A percentile compares a stretch with the other conserved stretches of the same genome.
phyloP scores from a whole-genome alignment of 331 rosid species.

The Prunus yedoensis region DNA sequence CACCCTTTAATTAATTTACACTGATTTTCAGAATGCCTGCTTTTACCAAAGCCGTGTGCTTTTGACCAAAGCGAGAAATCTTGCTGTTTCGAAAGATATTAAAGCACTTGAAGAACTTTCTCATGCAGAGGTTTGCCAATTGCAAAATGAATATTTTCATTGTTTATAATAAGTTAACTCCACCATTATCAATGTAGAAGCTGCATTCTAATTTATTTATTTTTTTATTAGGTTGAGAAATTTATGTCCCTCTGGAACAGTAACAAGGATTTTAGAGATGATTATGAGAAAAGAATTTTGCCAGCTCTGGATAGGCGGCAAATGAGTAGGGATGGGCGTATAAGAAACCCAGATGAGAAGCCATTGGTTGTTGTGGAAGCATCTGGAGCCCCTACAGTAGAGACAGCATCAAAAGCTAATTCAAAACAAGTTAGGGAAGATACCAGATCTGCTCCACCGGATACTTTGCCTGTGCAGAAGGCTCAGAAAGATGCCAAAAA shows the following conservation, averaged over 20 bases:
- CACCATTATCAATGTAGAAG: background rate
- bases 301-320: constrained; percentile 74
- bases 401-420: constrained; percentile 38
- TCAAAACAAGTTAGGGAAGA: constrained; percentile 74
- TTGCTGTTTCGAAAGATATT: constrained; percentile 75
- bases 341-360: constrained; percentile 85
- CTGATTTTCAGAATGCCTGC: constrained; percentile 52
- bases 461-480: constrained; percentile 43
- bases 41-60: constrained; percentile 62
- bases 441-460: constrained; percentile 50
- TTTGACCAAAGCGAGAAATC: constrained; percentile 63
- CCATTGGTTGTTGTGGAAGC: constrained; percentile 55
- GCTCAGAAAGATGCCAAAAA: constrained; percentile 60
- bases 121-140: constrained; percentile 60
- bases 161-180: constrained; percentile 6
- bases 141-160: constrained; percentile 15
- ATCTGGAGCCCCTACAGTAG: constrained; percentile 38
- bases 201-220: background rate
- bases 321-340: constrained; percentile 90
- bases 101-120: constrained; percentile 60
- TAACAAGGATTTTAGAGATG: constrained; percentile 71
- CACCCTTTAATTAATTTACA: constrained; percentile 12
- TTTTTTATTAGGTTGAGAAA: constrained; percentile 51
- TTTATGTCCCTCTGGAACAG: constrained; percentile 81
- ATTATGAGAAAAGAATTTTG: constrained; percentile 78